Base-by-base conservation (phyloP, 2,329 filamentous ascomycete genomes). In the Colletotrichum sansevieriae region DNA sequence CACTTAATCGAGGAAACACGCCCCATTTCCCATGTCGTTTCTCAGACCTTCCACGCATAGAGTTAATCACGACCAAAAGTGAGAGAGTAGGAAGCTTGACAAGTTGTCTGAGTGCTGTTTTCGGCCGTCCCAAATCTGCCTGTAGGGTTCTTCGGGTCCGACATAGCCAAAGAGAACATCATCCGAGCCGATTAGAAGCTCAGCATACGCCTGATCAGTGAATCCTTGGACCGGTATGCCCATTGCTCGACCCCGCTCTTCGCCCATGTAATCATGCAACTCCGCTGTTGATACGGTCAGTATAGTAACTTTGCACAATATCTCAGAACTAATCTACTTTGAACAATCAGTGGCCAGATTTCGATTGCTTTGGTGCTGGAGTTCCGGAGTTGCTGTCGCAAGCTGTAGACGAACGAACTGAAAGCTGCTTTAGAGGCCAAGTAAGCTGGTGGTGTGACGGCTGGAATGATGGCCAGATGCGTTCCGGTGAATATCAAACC, bases 371-470 rank as follows among this genome's bases (percentile, higher is more conserved):
- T 61, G 39, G 68, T 71, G 22, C 61, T 49, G 51, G 78, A 78
- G n/a, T 81, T 74, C 2, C 73, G 71, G 10, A 75, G 76, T 63
- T 72, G 70, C 12, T 76, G 71, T 5, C 75, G 74, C 18, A 85
- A 74, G 63, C 83, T 79, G 44, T 81, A 73, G 5, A 79, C 73
- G 65, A 82, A 84, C 3, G 76, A 73, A 54, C 82, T 79, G 37
- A 84, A 71, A 0, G 83, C 83, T 0, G 82, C 80, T 71, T 84
- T 85, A 8, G 81, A 80, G 1, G 81, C 81, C 3, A 77, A 83
- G 73, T 84, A 85, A 0, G 78, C 80, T 0, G 81, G 75, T 46
- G 80, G 72, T 4, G 70, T 65, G 8, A 74, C 65, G 0, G 77
- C 77, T 0, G 83, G 82, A 6, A 84, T 74, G 15, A 83, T 5